Conservation (phyloP, 2,329 filamentous ascomycete genomes). For the Pseudogymnoascus sp. region DNA sequence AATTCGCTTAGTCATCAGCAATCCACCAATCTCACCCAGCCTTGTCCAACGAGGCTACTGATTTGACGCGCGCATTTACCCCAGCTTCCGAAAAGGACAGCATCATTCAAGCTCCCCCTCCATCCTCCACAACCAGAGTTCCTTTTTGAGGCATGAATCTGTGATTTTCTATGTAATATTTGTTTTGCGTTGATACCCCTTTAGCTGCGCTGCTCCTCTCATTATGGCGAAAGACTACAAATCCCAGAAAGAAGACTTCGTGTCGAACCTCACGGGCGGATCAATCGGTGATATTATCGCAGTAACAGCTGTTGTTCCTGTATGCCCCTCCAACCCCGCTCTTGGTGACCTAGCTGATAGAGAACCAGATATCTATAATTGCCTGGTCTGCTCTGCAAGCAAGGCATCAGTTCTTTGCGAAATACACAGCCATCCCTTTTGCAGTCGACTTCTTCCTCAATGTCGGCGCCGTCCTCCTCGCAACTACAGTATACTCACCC, state of each 20-base stretch:
- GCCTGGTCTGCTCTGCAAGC: conserved; percentile 86
- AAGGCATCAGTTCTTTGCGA: conserved; percentile 73
- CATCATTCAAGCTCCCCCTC: not conserved
- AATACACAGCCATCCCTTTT: conserved; percentile 59
- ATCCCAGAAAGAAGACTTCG: conserved; percentile 86
- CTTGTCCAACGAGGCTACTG: conserved; percentile 1
- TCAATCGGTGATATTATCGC: conserved; percentile 76
- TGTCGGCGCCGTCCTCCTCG: conserved; percentile 70
- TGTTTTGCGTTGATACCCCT: conserved; percentile 1
- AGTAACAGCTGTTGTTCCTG: conserved; percentile 77
- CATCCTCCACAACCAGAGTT: not conserved
- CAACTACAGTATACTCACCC: conserved; percentile 75
- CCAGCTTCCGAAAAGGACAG: conserved; percentile 4
- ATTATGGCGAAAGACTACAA: conserved; percentile 60
- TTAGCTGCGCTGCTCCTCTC: not conserved
- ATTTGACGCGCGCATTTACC: not conserved
- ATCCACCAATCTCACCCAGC: not conserved
- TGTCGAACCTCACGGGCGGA: conserved; percentile 82
- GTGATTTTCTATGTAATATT: not conserved
- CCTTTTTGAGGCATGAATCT: not conserved
- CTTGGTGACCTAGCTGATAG: conserved; percentile 20
- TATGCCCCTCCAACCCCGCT: conserved; percentile 39
- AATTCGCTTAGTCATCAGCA: not conserved
- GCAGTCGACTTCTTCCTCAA: conserved; percentile 82
- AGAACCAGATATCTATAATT: conserved; percentile 61